Evolutionary conservation across 495 filamentous ascomycete genomes (phyloP).

Genomic region (Cairneyella variabilis): DNA sequence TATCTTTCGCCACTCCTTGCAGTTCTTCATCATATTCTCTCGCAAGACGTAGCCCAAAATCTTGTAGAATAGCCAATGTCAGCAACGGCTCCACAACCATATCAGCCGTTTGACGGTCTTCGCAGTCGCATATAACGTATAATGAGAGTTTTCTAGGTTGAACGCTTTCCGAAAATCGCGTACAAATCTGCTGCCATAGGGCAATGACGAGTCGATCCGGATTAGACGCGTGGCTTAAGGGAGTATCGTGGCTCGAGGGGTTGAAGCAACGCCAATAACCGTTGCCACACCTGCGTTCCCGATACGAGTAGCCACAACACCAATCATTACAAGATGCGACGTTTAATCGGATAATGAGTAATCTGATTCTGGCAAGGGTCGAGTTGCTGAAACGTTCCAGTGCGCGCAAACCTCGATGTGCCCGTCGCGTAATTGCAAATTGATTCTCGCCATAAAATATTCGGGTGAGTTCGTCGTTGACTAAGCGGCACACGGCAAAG

Average conservation of each 20-base stretch:
- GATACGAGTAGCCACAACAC: neutral
- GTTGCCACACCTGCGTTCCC: conserved; percentile 1
- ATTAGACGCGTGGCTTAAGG: neutral
- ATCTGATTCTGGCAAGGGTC: neutral
- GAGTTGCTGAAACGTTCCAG: neutral
- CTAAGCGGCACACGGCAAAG: neutral
- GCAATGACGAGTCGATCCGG: neutral
- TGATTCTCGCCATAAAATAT: conserved; percentile 1
- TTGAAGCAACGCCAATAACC: neutral
- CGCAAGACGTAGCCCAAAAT: neutral
- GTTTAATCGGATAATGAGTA: neutral
- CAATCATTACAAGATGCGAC: neutral
- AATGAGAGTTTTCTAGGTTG: neutral
- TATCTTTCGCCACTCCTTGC: neutral
- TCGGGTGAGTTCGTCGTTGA: neutral
- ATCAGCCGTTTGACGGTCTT: neutral
- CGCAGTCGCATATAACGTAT: neutral
- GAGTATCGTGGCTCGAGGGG: neutral
- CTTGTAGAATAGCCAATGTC: neutral
- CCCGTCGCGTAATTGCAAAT: neutral
- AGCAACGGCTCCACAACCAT: neutral
- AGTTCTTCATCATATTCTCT: conserved; percentile 1
- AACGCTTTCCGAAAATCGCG: neutral
- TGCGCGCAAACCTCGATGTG: neutral
- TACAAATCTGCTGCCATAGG: neutral